Conservation (phyloP, 768 basidiomycete species). For the Tulasnella sp. region DNA sequence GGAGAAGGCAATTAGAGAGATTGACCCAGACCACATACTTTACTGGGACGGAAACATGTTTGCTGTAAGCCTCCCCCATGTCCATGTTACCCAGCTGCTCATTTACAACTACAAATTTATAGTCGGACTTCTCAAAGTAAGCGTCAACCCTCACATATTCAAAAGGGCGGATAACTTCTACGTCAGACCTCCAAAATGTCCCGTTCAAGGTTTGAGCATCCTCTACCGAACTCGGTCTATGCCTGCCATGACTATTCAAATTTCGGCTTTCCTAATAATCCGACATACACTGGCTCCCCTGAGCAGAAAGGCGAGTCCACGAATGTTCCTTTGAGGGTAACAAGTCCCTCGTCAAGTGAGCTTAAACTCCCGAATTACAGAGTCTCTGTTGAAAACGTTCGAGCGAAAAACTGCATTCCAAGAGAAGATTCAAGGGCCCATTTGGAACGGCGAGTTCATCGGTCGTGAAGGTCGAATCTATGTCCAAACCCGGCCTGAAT, state of each 20-base stretch:
- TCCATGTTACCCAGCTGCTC: conserved; percentile 23
- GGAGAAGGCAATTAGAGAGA: conserved; percentile 54
- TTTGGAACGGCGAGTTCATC: conserved; percentile 27
- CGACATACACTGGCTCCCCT: conserved; percentile 21
- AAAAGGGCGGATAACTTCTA: not conserved
- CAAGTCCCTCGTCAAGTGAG: not conserved
- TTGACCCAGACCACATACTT: conserved; percentile 59
- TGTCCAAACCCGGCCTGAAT: not conserved
- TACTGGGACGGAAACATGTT: conserved; percentile 83
- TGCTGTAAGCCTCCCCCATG: conserved; percentile 28
- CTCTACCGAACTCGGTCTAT: conserved; percentile 29
- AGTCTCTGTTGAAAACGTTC: conserved; percentile 19
- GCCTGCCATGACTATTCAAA: conserved; percentile 29
- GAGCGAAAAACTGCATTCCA: conserved; percentile 28
- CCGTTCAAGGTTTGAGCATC: conserved; percentile 5
- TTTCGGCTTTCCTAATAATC: conserved; percentile 26
- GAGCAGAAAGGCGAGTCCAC: conserved; percentile 18
- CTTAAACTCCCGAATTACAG: not conserved
- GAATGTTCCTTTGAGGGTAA: not conserved
- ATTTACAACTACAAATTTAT: not conserved
- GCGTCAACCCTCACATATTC: not conserved
- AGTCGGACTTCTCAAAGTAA: conserved; percentile 55
- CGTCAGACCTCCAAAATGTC: not conserved
- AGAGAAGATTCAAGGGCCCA: conserved; percentile 18
- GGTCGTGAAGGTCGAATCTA: not conserved